These are phyloP conservation scores for Debaryomyces castellii DNA, from an alignment of 805 yeast genomes.

Conservation along the genomic window DNA sequence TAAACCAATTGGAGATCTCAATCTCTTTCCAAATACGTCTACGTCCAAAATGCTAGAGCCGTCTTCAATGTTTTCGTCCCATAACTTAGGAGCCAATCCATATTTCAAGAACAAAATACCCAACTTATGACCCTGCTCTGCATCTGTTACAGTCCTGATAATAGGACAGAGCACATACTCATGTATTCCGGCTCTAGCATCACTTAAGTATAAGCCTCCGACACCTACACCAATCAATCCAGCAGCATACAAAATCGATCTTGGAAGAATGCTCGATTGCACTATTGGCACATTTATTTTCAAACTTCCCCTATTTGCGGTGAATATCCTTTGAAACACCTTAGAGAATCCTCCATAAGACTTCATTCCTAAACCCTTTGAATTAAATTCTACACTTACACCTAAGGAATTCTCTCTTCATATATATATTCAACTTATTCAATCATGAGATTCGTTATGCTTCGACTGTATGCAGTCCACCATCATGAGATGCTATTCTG, in stretches of 20 bases:
- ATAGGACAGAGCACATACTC: constrained; percentile 81
- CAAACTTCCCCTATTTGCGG: neutral
- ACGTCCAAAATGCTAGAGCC: constrained; percentile 48
- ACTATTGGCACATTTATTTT: constrained; percentile 6
- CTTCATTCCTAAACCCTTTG: neutral
- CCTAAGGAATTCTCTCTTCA: neutral
- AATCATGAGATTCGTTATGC: neutral
- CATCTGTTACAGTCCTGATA: constrained; percentile 66
- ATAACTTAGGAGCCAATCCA: constrained; percentile 65
- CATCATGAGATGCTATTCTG: neutral
- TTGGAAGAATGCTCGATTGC: constrained; percentile 16
- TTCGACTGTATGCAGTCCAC: neutral
- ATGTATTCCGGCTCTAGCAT: constrained; percentile 80
- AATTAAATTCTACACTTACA: neutral
- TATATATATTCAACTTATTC: neutral
- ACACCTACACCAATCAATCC: constrained; percentile 26
- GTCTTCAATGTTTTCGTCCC: constrained; percentile 50
- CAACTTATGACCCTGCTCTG: constrained; percentile 80
- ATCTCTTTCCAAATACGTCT: constrained; percentile 60
- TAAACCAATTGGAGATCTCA: constrained; percentile 81
- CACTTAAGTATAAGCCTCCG: constrained; percentile 58
- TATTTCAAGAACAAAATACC: constrained; percentile 70
- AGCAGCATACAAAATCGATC: constrained; percentile 10
- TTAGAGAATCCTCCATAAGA: constrained; percentile 1
- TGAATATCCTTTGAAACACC: neutral